Percentiles rank a stretch among this genome's conserved stretches.
phyloP scores from a whole-genome alignment of 176 grass and related monocot species.

The Neostapfia colusana region DNA sequence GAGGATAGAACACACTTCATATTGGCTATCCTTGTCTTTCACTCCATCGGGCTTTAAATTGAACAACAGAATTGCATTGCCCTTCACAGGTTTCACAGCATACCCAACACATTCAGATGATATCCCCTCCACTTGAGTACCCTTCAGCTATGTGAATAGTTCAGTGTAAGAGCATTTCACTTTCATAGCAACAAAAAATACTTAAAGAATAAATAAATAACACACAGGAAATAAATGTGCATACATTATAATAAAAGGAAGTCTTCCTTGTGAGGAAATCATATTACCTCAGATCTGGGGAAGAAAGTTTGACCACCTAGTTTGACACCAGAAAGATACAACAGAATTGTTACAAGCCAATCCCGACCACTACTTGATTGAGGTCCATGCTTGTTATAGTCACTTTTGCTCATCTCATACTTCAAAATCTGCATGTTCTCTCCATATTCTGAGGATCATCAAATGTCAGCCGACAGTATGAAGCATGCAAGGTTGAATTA shows the following conservation, averaged over 20 bases:
- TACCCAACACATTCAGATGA: constrained; percentile 58
- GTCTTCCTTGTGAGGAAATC: background rate
- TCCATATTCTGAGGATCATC: constrained; percentile 61
- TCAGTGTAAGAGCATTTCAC: constrained; percentile 23
- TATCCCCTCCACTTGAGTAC: constrained; percentile 35
- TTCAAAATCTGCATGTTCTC: constrained; percentile 55
- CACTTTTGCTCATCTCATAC: constrained; percentile 49
- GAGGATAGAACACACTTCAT: constrained; percentile 46
- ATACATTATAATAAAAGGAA: background rate
- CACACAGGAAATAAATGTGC: background rate
- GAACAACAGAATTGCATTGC: constrained; percentile 67
- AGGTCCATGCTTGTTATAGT: constrained; percentile 42
- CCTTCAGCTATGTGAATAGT: constrained; percentile 46
- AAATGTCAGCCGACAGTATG: constrained; percentile 21
- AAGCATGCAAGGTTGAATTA: constrained; percentile 11
- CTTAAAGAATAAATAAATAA: background rate
- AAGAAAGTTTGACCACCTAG: constrained; percentile 77
- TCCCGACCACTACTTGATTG: constrained; percentile 35
- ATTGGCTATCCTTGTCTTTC: constrained; percentile 50
- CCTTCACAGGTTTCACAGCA: constrained; percentile 58
- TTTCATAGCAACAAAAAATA: background rate
- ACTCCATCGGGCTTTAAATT: constrained; percentile 64
- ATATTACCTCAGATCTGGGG: constrained; percentile 65
- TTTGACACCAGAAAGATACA: constrained; percentile 74
- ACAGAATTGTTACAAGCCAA: constrained; percentile 55